These are phyloP conservation scores for Eutypa lata DNA, from an alignment of 2,329 filamentous ascomycete species.

Conservation along the genomic window DNA sequence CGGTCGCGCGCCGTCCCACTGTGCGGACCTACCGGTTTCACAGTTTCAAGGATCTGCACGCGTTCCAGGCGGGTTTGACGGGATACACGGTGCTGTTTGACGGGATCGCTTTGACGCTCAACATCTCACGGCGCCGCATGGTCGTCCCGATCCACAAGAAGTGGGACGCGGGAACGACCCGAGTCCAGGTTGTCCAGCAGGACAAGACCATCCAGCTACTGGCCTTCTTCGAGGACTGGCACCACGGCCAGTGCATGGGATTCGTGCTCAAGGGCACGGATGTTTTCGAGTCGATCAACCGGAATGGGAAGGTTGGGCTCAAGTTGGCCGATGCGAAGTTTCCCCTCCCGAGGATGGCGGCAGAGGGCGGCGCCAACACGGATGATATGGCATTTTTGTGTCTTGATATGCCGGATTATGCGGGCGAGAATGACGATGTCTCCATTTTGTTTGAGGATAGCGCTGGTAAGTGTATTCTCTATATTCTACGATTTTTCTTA, in stretches of 20 bases:
- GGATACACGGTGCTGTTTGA: constrained; percentile 76
- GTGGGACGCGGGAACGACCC: constrained; percentile 79
- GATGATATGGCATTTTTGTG: constrained; percentile 74
- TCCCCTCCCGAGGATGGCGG: constrained; percentile 65
- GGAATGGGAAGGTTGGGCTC: constrained; percentile 65
- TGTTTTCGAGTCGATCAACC: constrained; percentile 67
- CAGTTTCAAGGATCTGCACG: constrained; percentile 67
- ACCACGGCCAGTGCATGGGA: constrained; percentile 83
- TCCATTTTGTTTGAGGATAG: constrained; percentile 79
- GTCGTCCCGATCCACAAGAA: constrained; percentile 93
- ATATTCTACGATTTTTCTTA: background rate
- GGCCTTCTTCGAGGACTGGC: constrained; percentile 86
- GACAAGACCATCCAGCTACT: constrained; percentile 75
- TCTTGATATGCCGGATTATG: constrained; percentile 82
- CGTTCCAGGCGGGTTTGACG: constrained; percentile 75
- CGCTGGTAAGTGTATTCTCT: constrained; percentile 55
- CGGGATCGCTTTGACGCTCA: constrained; percentile 68
- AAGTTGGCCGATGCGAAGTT: constrained; percentile 90
- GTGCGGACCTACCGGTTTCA: constrained; percentile 70
- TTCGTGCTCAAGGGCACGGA: constrained; percentile 84
- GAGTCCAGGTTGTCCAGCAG: constrained; percentile 75
- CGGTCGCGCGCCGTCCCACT: constrained; percentile 55
- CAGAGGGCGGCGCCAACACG: constrained; percentile 47
- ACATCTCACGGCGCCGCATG: constrained; percentile 81
- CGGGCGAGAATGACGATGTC: constrained; percentile 90